phyloP scores from a whole-genome alignment of 2,329 filamentous ascomycete species.

The Calonectria henricotiae region DNA sequence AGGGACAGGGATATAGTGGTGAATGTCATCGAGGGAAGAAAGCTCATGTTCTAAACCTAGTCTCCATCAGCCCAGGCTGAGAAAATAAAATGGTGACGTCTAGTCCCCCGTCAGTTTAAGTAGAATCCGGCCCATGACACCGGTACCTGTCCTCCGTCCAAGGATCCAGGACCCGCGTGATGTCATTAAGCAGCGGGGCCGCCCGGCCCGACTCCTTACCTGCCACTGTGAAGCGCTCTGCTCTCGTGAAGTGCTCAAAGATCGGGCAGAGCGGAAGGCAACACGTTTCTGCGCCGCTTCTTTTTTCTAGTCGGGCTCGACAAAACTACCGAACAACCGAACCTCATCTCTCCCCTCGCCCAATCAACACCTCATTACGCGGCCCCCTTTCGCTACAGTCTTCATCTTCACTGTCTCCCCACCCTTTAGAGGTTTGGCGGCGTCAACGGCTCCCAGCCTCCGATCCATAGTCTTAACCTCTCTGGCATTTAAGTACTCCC shows the following conservation, averaged over 20 bases:
- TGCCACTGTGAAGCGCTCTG: neutral
- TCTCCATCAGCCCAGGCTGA: neutral
- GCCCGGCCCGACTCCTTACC: conserved; percentile 1
- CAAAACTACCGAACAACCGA: conserved; percentile 17
- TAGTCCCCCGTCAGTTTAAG: neutral
- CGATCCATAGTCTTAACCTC: neutral
- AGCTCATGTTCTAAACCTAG: conserved; percentile 9
- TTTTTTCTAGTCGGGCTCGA: neutral
- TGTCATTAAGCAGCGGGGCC: conserved; percentile 31
- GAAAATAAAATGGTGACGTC: conserved; percentile 23
- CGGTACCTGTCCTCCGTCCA: conserved; percentile 27
- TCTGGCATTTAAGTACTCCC: neutral
- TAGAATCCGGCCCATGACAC: conserved; percentile 9
- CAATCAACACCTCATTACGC: conserved; percentile 17
- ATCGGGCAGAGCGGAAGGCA: neutral
- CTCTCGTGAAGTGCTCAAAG: neutral
- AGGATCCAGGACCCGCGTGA: conserved; percentile 25
- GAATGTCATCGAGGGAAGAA: conserved; percentile 13
- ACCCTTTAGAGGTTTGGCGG: conserved; percentile 7
- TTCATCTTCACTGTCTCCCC: conserved; percentile 1
- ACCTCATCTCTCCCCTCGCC: neutral
- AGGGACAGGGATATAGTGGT: neutral
- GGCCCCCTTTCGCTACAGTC: conserved; percentile 6
- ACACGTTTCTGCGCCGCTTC: neutral
- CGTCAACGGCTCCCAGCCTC: conserved; percentile 11